Evolutionary conservation across 2,329 filamentous ascomycete species (phyloP), one percentile per base, ranked within the genome.

Genomic region (Talaromyces marneffei): DNA sequence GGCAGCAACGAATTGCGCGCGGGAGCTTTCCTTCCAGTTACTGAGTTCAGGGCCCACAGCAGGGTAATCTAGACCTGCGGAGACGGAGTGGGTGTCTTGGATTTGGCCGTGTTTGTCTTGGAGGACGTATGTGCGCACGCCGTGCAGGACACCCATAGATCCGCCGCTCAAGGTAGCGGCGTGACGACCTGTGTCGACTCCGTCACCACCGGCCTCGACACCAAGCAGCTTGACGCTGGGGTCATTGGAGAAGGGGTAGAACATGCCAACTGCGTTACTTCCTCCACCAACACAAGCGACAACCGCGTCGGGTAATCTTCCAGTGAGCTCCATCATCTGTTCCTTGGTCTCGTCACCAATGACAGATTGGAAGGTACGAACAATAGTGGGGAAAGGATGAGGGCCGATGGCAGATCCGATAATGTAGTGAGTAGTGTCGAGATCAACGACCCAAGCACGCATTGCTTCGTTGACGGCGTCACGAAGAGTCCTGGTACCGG

Each of bases 371-470:
- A 99, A 97, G 0, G 93, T 97, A 63, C 94, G 88, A 57, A 97
- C 94, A 65, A 97, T 97, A 57, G 91, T 96, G 1, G 94, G 94
- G 87, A 97, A 97, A 10, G 94, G 94, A 75, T 99, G 94, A 53
- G 94, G 94, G 0, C 94, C 94, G 69, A 99, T 99, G 48, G 94
- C 94, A 16, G 92, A 97, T 61, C 94, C 94, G 69, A 99, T 96
- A 70, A 97, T 94, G 81, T 97, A 99, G 82, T 99, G 94, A 0
- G 94, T 97, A 18, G 91, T 95, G 69, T 92, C 87, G 16, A 99
- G 89, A 67, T 92, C 85, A 61, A 92, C 89, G 18, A 99, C 92
- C 94, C 94, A 99, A 65, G 90, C 87, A 50, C 94, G 89, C 71
- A 99, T 80, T 20, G 94, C 92, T 78, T 99, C 93, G 79, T 97